Conservation (phyloP, 2,329 filamentous ascomycete genomes). For the Lachnellula subtilissima region DNA sequence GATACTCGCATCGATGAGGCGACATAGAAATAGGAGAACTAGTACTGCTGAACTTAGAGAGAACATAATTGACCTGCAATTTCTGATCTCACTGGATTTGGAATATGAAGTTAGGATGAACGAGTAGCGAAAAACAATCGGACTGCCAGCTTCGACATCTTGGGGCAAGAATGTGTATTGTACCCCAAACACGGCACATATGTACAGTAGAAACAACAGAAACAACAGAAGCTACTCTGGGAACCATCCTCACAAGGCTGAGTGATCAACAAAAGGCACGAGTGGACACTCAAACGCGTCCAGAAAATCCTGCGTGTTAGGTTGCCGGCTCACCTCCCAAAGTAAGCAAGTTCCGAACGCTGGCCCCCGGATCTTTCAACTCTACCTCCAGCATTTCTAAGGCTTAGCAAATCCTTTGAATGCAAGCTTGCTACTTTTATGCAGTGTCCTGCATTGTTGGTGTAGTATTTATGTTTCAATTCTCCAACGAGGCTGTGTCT, state of each 20-base stretch:
- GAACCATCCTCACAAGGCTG: background rate
- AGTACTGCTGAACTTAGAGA: background rate
- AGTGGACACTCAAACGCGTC: background rate
- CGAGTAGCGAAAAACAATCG: background rate
- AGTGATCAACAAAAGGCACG: background rate
- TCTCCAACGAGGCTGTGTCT: background rate
- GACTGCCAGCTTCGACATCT: background rate
- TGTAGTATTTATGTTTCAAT: background rate
- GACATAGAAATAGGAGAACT: background rate
- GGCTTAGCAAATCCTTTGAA: background rate
- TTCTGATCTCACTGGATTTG: too few species aligned
- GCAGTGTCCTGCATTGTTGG: background rate
- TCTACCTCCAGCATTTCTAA: background rate
- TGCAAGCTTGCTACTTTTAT: background rate
- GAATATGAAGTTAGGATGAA: background rate
- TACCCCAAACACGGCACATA: too few species aligned
- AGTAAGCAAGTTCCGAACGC: background rate
- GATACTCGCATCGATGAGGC: background rate
- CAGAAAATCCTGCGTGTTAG: background rate
- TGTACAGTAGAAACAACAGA: background rate
- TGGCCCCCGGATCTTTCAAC: background rate
- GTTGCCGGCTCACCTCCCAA: background rate
- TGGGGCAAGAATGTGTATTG: too few species aligned
- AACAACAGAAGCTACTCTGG: background rate
- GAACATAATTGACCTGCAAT: slow-evolving; percentile 1